Percentiles rank a stretch among this genome's conserved stretches.
Evolutionary conservation across 257 asterid species (phyloP).

Genomic region (Buddleja alternifolia): DNA sequence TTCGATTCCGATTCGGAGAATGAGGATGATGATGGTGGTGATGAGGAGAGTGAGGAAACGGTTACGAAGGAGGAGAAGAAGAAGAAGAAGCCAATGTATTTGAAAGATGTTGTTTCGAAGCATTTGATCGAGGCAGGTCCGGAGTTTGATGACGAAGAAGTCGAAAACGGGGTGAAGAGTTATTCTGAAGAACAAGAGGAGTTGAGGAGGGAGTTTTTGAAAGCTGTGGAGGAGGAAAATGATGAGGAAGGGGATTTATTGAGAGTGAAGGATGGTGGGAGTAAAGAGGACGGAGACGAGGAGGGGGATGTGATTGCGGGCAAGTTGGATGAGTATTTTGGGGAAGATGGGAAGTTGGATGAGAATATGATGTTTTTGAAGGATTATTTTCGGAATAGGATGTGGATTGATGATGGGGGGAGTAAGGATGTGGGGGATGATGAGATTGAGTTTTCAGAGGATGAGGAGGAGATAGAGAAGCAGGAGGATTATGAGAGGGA

Average conservation of each 20-base stretch:
- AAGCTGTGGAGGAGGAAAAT: conserved; percentile 46
- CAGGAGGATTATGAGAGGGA: conserved; percentile 86
- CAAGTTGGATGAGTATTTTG: conserved; percentile 67
- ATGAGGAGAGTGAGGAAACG: conserved; percentile 16
- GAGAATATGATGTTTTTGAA: conserved; percentile 53
- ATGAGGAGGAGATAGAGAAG: conserved; percentile 71
- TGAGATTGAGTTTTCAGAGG: conserved; percentile 52
- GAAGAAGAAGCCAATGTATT: conserved; percentile 65
- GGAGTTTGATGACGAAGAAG: conserved; percentile 54
- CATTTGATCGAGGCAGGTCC: conserved; percentile 77
- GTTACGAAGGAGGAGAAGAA: conserved; percentile 26
- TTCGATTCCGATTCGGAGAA: conserved; percentile 56
- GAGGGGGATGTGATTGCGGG: conserved; percentile 41
- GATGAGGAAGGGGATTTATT: conserved; percentile 57
- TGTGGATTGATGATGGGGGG: conserved; percentile 62
- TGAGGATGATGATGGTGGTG: conserved; percentile 11
- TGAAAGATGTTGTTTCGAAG: conserved; percentile 75
- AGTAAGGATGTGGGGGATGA: conserved; percentile 31
- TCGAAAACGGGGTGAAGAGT: conserved; percentile 47
- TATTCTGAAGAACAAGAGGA: conserved; percentile 75
- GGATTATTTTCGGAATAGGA: conserved; percentile 56
- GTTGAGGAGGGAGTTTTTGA: conserved; percentile 47
- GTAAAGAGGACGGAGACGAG: conserved; percentile 36
- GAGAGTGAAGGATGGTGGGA: conserved; percentile 46
- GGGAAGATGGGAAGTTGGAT: conserved; percentile 73